Percentiles rank a stretch among this genome's conserved stretches.
Conservation (phyloP, 2,329 filamentous ascomycete genomes). For the Colletotrichum costaricense region DNA sequence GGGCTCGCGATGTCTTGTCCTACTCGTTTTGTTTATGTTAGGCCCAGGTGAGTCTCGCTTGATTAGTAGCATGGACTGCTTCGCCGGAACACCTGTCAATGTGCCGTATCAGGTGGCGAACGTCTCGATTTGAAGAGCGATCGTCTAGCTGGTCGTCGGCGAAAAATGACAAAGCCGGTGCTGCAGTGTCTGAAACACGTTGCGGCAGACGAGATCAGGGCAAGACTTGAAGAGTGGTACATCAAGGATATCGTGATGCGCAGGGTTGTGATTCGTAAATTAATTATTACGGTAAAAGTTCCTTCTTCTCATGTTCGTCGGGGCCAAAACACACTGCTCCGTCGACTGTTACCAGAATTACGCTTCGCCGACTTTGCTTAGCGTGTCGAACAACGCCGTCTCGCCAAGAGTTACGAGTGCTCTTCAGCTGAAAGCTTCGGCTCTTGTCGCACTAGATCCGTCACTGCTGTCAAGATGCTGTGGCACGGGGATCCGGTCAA, state of each 20-base stretch:
- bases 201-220: not conserved
- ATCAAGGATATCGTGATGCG: not conserved
- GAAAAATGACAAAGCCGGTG: too few species aligned
- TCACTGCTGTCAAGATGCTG: conserved; percentile 28
- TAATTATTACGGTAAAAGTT: not conserved
- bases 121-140: not conserved
- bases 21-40: not conserved
- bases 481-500: conserved; percentile 16
- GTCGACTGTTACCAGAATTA: not conserved
- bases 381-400: not conserved
- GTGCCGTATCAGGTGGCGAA: too few species aligned
- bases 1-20: conserved; percentile 12
- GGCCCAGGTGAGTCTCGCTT: not conserved
- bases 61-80: not conserved
- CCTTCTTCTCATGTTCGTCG: not conserved
- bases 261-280: not conserved
- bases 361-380: not conserved
- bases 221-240: too few species aligned
- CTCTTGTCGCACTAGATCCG: not conserved
- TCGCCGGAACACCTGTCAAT: not conserved
- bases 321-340: too few species aligned
- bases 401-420: not conserved
- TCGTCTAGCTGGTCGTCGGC: not conserved
- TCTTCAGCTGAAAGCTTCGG: not conserved
- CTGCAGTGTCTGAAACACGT: not conserved